Evolutionary conservation across 495 filamentous ascomycete genomes (phyloP).

Genomic region (Filosporella fistucella): DNA sequence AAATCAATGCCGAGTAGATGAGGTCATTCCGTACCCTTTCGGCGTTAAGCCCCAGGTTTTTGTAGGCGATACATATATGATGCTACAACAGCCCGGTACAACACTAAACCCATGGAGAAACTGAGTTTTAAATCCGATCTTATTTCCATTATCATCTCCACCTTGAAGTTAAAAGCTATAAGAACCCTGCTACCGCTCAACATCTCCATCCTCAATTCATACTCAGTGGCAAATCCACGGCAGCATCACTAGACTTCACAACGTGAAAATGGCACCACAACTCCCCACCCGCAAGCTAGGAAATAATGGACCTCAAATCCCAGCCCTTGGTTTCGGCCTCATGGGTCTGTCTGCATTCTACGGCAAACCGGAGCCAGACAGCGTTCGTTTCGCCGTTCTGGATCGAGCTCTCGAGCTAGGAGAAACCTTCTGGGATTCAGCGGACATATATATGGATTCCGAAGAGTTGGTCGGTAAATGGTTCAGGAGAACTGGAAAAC

Average conservation of each 20-base stretch:
- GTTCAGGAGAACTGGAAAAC: constrained; percentile 47
- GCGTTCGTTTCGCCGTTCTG: constrained; percentile 30
- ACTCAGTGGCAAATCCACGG: neutral
- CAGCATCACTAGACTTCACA: neutral
- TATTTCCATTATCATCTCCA: neutral
- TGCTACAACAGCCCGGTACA: too few species aligned
- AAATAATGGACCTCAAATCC: constrained; percentile 45
- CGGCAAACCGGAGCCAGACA: constrained; percentile 25
- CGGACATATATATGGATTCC: constrained; percentile 44
- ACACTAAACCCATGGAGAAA: neutral
- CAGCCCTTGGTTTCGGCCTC: constrained; percentile 33
- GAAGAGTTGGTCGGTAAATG: constrained; percentile 55
- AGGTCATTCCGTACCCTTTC: too few species aligned
- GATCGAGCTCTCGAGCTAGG: constrained; percentile 38
- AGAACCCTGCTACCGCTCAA: neutral
- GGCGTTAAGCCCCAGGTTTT: too few species aligned
- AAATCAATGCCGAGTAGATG: too few species aligned
- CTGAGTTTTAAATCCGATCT: neutral
- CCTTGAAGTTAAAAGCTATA: neutral
- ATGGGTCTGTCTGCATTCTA: constrained; percentile 31
- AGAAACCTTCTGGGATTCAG: constrained; percentile 55
- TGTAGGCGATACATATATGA: too few species aligned
- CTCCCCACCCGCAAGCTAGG: constrained; percentile 45
- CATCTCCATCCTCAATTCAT: neutral
- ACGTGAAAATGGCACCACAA: constrained; percentile 17